phyloP scores from a whole-genome alignment of 208 protist species.

The Crithidia mellificae region DNA sequence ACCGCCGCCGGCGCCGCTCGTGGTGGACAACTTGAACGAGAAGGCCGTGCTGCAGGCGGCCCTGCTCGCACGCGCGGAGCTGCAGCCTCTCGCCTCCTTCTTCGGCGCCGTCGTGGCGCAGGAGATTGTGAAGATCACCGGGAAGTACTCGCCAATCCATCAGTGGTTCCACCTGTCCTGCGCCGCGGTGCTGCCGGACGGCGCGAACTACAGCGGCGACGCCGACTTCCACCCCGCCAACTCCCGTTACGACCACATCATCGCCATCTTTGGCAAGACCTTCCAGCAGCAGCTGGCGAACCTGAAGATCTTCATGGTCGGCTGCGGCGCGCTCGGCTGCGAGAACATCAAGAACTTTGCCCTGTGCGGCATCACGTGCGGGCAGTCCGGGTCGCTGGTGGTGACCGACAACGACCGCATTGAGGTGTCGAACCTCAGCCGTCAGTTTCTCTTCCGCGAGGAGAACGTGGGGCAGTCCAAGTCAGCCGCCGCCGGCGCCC shows the following conservation, averaged over 20 bases:
- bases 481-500: constrained; percentile 90
- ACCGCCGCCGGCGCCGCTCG: constrained; percentile 56
- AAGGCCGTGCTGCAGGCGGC: constrained; percentile 44
- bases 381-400: constrained; percentile 75
- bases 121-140: constrained; percentile 97
- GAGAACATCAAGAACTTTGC: constrained; percentile 99
- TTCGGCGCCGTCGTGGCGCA: constrained; percentile 96
- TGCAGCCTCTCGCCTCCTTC: constrained; percentile 91
- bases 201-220: constrained; percentile 36
- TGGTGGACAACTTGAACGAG: constrained; percentile 64
- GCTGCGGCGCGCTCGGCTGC: constrained; percentile 98
- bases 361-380: constrained; percentile 97
- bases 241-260: constrained; percentile 77
- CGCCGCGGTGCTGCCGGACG: constrained; percentile 72
- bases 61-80: constrained; percentile 69
- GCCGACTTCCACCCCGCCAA: constrained; percentile 50
- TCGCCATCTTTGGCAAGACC: constrained; percentile 73
- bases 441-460: constrained; percentile 99
- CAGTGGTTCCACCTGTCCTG: constrained; percentile 96
- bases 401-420: constrained; percentile 99
- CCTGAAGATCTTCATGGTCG: constrained; percentile 95
- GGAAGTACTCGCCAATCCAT: constrained; percentile 96
- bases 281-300: constrained; percentile 70
- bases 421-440: constrained; percentile 99
- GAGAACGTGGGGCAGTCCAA: constrained; percentile 97